phyloP scores from a whole-genome alignment of 331 rosid species.

The Pyrus hybrid region DNA sequence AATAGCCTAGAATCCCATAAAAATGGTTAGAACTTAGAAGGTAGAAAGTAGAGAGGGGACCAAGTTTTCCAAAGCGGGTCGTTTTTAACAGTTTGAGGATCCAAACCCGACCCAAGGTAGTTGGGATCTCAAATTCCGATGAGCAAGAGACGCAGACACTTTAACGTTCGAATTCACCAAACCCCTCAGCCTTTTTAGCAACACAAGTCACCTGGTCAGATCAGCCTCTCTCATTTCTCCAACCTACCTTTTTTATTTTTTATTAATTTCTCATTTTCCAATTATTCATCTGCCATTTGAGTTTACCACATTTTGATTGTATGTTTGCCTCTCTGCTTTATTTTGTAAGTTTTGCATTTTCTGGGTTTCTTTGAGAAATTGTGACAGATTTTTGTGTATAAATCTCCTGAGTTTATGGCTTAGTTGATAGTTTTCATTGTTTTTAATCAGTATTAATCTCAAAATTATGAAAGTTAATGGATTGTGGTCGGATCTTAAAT shows the following conservation, averaged over 20 bases:
- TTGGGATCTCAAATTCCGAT: neutral
- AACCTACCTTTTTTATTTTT: neutral
- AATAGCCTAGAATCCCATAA: no score
- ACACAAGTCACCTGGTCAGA: no score
- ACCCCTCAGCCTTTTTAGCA: neutral
- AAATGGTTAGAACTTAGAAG: no score
- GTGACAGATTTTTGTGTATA: neutral
- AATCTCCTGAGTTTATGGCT: neutral
- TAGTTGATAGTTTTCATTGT: neutral
- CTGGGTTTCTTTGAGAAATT: neutral
- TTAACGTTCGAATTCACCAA: neutral
- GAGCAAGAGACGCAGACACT: neutral
- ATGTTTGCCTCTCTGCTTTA: neutral
- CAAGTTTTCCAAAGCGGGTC: neutral
- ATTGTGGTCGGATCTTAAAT: neutral
- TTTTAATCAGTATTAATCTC: neutral
- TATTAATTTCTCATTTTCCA: no score
- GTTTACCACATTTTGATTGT: neutral
- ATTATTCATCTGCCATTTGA: no score
- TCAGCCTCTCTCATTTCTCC: neutral
- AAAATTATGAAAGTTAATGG: neutral
- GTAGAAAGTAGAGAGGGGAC: no score
- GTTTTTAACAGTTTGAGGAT: neutral
- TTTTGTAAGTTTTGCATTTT: neutral
- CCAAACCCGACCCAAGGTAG: neutral